Percentiles rank a stretch among this genome's conserved stretches.
phyloP scores from a whole-genome alignment of 805 yeast species.

The Jamesozyma jinghongensis region DNA sequence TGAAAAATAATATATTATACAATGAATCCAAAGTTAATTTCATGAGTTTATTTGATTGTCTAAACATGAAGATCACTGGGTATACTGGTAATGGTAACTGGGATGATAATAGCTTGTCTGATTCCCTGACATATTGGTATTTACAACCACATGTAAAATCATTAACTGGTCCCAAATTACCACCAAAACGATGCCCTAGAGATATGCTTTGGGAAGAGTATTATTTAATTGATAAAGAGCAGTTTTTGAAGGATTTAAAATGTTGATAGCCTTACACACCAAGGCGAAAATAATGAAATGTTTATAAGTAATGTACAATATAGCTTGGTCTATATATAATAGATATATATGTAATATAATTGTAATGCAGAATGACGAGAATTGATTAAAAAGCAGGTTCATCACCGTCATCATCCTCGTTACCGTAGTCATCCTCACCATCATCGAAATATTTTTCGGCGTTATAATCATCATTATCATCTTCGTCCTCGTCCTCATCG shows the following conservation, averaged over 20 bases:
- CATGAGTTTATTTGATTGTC: conserved; percentile 5
- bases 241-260: not conserved
- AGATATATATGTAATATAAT: not conserved
- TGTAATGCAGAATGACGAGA: not conserved
- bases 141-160: conserved; percentile 8
- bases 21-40: conserved; percentile 7
- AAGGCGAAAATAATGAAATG: too few relatives aligned
- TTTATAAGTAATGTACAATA: not conserved
- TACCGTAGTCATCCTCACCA: conserved; percentile 39
- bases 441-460: conserved; percentile 41
- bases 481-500: conserved; percentile 48
- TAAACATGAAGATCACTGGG: conserved; percentile 12
- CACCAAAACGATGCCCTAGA: conserved; percentile 17
- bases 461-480: conserved; percentile 44
- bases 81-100: conserved; percentile 18
- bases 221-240: conserved; percentile 6
- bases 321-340: too few relatives aligned
- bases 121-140: conserved; percentile 9
- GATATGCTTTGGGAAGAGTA: conserved; percentile 21
- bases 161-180: conserved; percentile 11
- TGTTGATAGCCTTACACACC: too few relatives aligned
- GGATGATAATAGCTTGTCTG: conserved; percentile 5
- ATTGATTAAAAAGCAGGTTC: conserved; percentile 47
- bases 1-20: conserved; percentile 5
- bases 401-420: conserved; percentile 26